phyloP scores from a whole-genome alignment of 352 stramenopile genomes.

The Aphanomyces invadans region DNA sequence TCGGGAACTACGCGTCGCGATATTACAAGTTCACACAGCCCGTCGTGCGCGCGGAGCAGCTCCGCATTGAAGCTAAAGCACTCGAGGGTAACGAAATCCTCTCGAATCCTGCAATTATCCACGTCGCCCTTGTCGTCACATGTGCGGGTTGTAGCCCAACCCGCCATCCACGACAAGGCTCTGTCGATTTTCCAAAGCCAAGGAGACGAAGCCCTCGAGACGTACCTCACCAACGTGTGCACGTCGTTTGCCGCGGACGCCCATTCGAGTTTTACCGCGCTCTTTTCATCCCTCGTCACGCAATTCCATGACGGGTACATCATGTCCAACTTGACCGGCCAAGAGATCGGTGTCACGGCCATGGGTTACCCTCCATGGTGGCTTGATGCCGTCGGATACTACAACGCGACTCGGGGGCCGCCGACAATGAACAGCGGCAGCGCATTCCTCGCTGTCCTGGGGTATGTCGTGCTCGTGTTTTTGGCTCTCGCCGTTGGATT shows the following conservation, averaged over 20 bases:
- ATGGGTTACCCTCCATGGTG: constrained; percentile 83
- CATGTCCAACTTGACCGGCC: constrained; percentile 43
- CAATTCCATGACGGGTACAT: constrained; percentile 79
- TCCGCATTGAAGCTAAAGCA: constrained; percentile 43
- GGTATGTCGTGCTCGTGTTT: neutral
- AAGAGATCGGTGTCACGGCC: constrained; percentile 37
- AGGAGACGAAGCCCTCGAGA: neutral
- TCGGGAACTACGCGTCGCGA: constrained; percentile 75
- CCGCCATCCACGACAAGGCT: constrained; percentile 31
- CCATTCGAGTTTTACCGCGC: constrained; percentile 41
- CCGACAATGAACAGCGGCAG: neutral
- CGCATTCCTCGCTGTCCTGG: neutral
- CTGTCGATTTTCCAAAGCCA: neutral
- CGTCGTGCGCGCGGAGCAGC: constrained; percentile 48
- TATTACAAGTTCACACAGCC: constrained; percentile 68
- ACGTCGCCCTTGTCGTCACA: too few relatives aligned
- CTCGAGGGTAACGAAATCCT: constrained; percentile 30
- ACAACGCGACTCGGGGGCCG: constrained; percentile 28
- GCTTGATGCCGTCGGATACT: constrained; percentile 72
- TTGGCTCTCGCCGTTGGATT: neutral
- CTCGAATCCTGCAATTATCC: too few relatives aligned
- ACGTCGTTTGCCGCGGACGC: constrained; percentile 40
- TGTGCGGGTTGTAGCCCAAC: constrained; percentile 38
- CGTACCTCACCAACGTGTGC: constrained; percentile 53
- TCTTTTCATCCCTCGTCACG: constrained; percentile 70